These are phyloP conservation scores for Elongisporangium undulatum DNA, from an alignment of 352 stramenopile species.

Conservation along the genomic window DNA sequence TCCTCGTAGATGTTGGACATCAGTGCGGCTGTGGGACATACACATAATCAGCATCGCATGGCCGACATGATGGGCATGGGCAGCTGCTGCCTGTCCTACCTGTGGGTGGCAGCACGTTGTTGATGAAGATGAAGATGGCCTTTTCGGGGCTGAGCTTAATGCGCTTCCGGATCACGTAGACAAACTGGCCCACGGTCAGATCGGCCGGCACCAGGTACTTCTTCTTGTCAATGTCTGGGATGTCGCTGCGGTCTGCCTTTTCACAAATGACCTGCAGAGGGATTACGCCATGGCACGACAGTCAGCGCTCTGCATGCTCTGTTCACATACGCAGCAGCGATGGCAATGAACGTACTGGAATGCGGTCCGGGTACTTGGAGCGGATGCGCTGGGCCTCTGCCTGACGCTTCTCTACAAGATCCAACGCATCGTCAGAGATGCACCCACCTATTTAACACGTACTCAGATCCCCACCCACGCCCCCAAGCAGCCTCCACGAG, in stretches of 20 bases:
- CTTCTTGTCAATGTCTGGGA: slow-evolving; percentile 99
- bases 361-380: slow-evolving; percentile 98
- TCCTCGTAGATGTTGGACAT: slow-evolving; percentile 99
- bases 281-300: too few species aligned
- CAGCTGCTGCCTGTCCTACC: too few species aligned
- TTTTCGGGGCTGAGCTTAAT: slow-evolving; percentile 98
- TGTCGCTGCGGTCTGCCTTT: slow-evolving; percentile 96
- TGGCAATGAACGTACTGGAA: slow-evolving; percentile 70
- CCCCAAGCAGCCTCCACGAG: background rate
- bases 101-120: slow-evolving; percentile 97
- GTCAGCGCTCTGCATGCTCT: background rate
- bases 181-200: slow-evolving; percentile 98
- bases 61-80: slow-evolving; percentile 7
- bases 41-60: background rate
- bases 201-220: slow-evolving; percentile 98
- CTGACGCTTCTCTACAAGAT: slow-evolving; percentile 92
- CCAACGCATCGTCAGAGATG: slow-evolving; percentile 3
- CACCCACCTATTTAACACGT: slow-evolving; percentile 13
- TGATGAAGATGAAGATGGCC: slow-evolving; percentile 99
- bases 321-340: background rate
- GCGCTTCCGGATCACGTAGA: slow-evolving; percentile 99
- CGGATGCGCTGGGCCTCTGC: slow-evolving; percentile 97
- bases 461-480: background rate
- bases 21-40: slow-evolving; percentile 71
- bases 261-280: slow-evolving; percentile 81